Conservation (phyloP, 2,329 filamentous ascomycete genomes). For the Sclerotinia sclerotiorum region DNA sequence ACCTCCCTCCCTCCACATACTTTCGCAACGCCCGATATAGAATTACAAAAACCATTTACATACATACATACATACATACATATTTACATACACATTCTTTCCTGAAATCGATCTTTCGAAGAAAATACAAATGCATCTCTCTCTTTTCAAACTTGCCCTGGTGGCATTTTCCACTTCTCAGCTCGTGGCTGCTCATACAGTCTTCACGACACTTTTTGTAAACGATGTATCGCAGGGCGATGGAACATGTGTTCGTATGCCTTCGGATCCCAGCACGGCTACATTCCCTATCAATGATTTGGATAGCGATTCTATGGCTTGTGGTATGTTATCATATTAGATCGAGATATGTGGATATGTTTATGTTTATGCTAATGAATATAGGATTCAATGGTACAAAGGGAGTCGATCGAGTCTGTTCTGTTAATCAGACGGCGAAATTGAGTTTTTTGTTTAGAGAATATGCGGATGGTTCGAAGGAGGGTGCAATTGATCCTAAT, state of each 20-base stretch:
- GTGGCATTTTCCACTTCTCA: conserved; percentile 25
- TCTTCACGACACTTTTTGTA: conserved; percentile 64
- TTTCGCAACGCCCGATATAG: background rate
- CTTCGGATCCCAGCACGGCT: conserved; percentile 50
- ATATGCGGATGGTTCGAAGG: conserved; percentile 55
- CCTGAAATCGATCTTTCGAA: conserved; percentile 8
- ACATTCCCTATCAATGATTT: conserved; percentile 60
- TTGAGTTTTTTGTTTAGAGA: conserved; percentile 61
- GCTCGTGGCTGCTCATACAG: conserved; percentile 54
- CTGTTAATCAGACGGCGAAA: conserved; percentile 34
- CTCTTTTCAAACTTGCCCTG: conserved; percentile 26
- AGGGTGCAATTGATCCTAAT: conserved; percentile 57
- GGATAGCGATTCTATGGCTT: conserved; percentile 64
- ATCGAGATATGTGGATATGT: background rate
- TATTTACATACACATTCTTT: background rate
- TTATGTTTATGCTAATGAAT: background rate
- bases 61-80: too few relatives aligned
- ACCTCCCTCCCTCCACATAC: background rate
- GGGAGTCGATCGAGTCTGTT: conserved; percentile 50
- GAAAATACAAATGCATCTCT: conserved; percentile 7
- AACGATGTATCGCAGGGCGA: conserved; percentile 65
- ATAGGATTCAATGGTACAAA: conserved; percentile 49
- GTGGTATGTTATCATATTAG: conserved; percentile 54
- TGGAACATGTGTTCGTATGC: conserved; percentile 70
- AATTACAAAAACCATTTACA: background rate